Evolutionary conservation across 805 yeast species (phyloP).

Genomic region (Zygosaccharomyces bailii): DNA sequence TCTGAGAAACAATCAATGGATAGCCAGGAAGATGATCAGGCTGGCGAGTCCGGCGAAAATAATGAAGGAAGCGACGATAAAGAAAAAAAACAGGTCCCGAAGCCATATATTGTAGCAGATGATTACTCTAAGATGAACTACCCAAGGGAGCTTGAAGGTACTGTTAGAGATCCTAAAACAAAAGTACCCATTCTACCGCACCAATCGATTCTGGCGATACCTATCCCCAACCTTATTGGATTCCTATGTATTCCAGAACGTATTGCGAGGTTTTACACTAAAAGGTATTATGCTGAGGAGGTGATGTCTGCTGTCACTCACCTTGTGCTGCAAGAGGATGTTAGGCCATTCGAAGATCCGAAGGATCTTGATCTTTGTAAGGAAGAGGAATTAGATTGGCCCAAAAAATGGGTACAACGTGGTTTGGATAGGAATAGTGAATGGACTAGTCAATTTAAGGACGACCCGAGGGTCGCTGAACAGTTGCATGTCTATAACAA

Average conservation of each 20-base stretch:
- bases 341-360: slow-evolving; percentile 48
- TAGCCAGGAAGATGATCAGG: background rate
- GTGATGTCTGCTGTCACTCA: slow-evolving; percentile 57
- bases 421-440: slow-evolving; percentile 77
- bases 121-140: slow-evolving; percentile 53
- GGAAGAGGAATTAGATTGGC: slow-evolving; percentile 85
- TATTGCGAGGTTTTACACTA: slow-evolving; percentile 72
- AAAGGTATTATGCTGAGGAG: slow-evolving; percentile 65
- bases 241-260: slow-evolving; percentile 72
- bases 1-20: slow-evolving; percentile 10
- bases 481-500: slow-evolving; percentile 13
- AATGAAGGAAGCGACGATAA: slow-evolving; percentile 7
- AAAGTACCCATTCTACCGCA: slow-evolving; percentile 57
- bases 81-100: slow-evolving; percentile 39
- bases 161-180: slow-evolving; percentile 32
- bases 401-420: slow-evolving; percentile 71
- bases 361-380: slow-evolving; percentile 40
- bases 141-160: slow-evolving; percentile 56
- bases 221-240: slow-evolving; percentile 77
- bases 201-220: slow-evolving; percentile 74
- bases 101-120: slow-evolving; percentile 58
- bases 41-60: background rate
- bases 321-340: slow-evolving; percentile 44
- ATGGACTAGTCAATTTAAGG: slow-evolving; percentile 75
- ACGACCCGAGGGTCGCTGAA: slow-evolving; percentile 59